Evolutionary conservation across 78 protist genomes (phyloP).

Genomic region (Speleostelium caveatum): DNA sequence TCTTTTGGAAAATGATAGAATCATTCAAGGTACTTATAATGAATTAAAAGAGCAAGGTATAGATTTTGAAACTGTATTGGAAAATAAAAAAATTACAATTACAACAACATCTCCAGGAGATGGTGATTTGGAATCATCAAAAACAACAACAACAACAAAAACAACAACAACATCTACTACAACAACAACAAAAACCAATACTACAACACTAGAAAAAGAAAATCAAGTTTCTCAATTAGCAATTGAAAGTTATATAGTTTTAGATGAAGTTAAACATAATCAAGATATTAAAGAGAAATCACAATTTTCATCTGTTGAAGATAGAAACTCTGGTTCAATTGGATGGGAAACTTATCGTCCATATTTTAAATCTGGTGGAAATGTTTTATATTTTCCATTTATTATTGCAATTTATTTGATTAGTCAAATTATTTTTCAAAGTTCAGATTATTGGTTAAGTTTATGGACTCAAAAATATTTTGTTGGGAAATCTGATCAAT

Average conservation of each 20-base stretch:
- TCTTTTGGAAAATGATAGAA: constrained; percentile 18
- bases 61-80: constrained; percentile 48
- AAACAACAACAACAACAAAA: neutral
- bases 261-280: neutral
- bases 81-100: neutral
- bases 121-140: neutral
- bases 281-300: neutral
- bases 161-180: neutral
- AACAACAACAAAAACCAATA: neutral
- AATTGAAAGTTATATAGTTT: neutral
- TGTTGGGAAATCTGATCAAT: neutral
- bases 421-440: constrained; percentile 28
- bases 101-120: neutral
- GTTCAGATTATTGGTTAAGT: constrained; percentile 36
- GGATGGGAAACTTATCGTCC: constrained; percentile 1
- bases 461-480: constrained; percentile 18
- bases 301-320: neutral
- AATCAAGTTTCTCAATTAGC: neutral
- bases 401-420: neutral
- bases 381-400: neutral
- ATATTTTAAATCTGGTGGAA: neutral
- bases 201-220: neutral
- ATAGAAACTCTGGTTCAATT: neutral
- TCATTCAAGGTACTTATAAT: constrained; percentile 66
- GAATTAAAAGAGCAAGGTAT: constrained; percentile 64